Evolutionary conservation across 208 protist species (phyloP).

Genomic region (Blechomonas ayalai): DNA sequence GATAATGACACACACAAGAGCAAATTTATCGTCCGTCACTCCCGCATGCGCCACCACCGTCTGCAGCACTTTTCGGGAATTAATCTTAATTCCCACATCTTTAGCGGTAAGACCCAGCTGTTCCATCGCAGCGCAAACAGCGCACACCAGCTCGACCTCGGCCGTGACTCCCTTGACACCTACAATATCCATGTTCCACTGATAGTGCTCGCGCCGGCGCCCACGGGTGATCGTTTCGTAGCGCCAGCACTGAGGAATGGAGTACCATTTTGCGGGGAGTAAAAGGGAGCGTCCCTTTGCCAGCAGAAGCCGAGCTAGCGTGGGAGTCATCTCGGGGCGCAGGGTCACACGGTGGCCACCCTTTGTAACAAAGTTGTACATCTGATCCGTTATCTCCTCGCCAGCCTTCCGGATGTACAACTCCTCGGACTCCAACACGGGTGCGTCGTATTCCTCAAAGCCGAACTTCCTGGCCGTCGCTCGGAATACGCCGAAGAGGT

Average conservation of each 20-base stretch:
- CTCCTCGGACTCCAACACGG: constrained; percentile 91
- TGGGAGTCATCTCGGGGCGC: constrained; percentile 95
- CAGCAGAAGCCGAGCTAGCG: constrained; percentile 88
- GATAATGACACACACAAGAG: constrained; percentile 91
- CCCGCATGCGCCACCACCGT: constrained; percentile 67
- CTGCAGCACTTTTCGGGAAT: constrained; percentile 89
- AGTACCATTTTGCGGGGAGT: constrained; percentile 94
- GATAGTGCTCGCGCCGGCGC: constrained; percentile 93
- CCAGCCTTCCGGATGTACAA: constrained; percentile 93
- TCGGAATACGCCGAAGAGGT: constrained; percentile 90
- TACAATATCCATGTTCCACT: constrained; percentile 97
- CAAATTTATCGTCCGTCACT: constrained; percentile 77
- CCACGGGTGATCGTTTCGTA: constrained; percentile 93
- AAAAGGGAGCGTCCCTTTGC: constrained; percentile 83
- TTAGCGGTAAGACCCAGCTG: constrained; percentile 76
- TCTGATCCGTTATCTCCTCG: constrained; percentile 95
- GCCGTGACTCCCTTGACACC: constrained; percentile 84
- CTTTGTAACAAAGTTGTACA: constrained; percentile 96
- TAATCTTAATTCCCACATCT: constrained; percentile 91
- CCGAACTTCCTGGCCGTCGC: constrained; percentile 73
- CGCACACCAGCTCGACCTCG: constrained; percentile 92
- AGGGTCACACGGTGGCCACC: constrained; percentile 87
- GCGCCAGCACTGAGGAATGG: constrained; percentile 95
- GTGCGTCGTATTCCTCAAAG: constrained; percentile 96
- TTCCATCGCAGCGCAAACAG: constrained; percentile 74